Evolutionary conservation across 305 asterid species (phyloP), one percentile per base, ranked within the genome.

Genomic region (Fraxinus floribunda): DNA sequence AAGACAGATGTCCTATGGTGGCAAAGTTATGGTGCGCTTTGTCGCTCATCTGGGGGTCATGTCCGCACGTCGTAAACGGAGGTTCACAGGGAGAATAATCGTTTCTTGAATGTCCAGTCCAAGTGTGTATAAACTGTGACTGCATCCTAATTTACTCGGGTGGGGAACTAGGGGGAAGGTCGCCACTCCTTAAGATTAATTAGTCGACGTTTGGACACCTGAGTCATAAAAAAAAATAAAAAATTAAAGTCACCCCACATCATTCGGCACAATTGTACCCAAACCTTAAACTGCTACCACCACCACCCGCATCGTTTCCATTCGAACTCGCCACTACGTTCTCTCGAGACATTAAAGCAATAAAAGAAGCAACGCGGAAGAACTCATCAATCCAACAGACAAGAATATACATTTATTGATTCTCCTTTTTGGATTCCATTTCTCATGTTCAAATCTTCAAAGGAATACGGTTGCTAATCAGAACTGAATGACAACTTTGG

Each of bases 391-490:
- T 16, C 81, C 83, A 5, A 66, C 72, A 10, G n/a, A 49, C 76
- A 22, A 88, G 6, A 68, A 64, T 13, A 81, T 88, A 2, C 88
- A 84, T 36, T 36, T 36, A 36, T 36, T 36, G 41, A 36, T 36
- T 72, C 18, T 80, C 94, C 36, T 90, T 92, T 15, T 13, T 86
- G 0, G 80, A 85, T 10, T 91, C 96, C 64, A 76, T 87, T 68
- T 83, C 89, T n/a, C 79, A 64, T 6, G 89, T 89, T 46, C 93
- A 90, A 80, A 89, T 91, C 84, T 84, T 93, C 76, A 93, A 88
- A 85, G 88, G 89, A 7, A 94, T 92, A 87, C 91, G 96, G 96
- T 86, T 93, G 1, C 77, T 86, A 78, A 66, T 92, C 4, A 44
- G 84, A 6, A 44, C 90, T 2, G 93, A 94, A 84, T 90, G 86